Evolutionary conservation across 2,329 filamentous ascomycete genomes (phyloP).

Genomic region (Phoma sp.): DNA sequence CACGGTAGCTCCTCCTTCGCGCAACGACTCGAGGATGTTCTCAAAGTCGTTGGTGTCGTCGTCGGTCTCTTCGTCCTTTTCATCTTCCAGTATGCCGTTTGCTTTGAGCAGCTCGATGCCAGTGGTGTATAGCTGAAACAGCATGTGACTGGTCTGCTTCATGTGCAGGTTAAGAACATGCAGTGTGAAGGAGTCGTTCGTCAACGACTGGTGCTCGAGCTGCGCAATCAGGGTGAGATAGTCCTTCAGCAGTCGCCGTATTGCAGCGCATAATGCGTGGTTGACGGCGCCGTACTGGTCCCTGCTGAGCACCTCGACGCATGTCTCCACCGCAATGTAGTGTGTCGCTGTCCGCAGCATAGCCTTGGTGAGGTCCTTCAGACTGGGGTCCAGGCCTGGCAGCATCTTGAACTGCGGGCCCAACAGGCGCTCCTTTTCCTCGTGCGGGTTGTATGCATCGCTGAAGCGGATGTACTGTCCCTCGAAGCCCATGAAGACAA

Average conservation of each 20-base stretch:
- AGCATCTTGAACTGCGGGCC: constrained; percentile 83
- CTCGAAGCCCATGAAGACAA: constrained; percentile 97
- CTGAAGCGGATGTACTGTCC: constrained; percentile 94
- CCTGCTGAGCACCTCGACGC: constrained; percentile 91
- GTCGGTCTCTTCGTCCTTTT: constrained; percentile 68
- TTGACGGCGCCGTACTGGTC: constrained; percentile 95
- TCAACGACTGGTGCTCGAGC: constrained; percentile 90
- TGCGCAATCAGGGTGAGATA: constrained; percentile 93
- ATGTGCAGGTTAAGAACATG: constrained; percentile 93
- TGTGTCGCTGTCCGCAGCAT: constrained; percentile 96
- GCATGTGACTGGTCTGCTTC: constrained; percentile 87
- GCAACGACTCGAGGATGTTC: constrained; percentile 87
- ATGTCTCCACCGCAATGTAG: constrained; percentile 88
- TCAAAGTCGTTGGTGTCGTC: constrained; percentile 86
- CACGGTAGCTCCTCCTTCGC: constrained; percentile 83
- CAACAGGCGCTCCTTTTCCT: constrained; percentile 85
- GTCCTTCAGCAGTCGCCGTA: constrained; percentile 89
- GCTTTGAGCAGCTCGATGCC: constrained; percentile 80
- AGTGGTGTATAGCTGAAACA: constrained; percentile 87
- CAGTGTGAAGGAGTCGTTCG: constrained; percentile 86
- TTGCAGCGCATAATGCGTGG: constrained; percentile 93
- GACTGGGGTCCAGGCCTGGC: constrained; percentile 85
- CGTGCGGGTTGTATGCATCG: constrained; percentile 79
- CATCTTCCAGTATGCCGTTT: constrained; percentile 86
- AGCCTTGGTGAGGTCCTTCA: constrained; percentile 84